Conservation (phyloP, 345 rosid genomes). For the Citrus maxima region DNA sequence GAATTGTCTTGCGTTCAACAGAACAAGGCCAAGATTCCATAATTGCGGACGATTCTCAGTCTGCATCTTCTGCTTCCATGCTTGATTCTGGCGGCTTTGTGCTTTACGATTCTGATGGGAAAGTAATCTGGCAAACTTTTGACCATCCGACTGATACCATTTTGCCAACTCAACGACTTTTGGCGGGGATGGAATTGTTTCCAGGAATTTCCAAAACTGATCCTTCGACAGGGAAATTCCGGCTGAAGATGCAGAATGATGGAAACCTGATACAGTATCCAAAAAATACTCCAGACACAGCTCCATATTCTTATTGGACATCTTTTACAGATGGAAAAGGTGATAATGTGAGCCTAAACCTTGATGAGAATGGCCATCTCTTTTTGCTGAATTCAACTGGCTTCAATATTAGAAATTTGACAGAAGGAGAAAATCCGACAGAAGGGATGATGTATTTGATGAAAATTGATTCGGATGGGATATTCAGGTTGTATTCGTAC, state of each 20-base stretch:
- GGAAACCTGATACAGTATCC: conserved; percentile 22
- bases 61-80: conserved; percentile 21
- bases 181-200: conserved; percentile 5
- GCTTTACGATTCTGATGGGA: conserved; percentile 12
- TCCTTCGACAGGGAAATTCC: conserved; percentile 11
- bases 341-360: not conserved
- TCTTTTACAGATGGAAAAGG: not conserved
- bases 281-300: not conserved
- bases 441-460: not conserved
- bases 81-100: conserved; percentile 24
- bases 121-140: conserved; percentile 26
- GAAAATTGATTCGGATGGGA: not conserved
- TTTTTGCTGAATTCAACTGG: conserved; percentile 13
- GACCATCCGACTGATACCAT: conserved; percentile 4
- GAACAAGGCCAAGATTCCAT: not conserved
- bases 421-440: too few relatives aligned
- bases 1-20: conserved; percentile 7
- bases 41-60: not conserved
- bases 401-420: not conserved
- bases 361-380: not conserved
- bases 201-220: conserved; percentile 10
- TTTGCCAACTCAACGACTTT: conserved; percentile 14
- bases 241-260: conserved; percentile 21
- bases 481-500: not conserved
- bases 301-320: not conserved